Conservation (phyloP, 2,329 filamentous ascomycete species). For the Aspergillus tamarii region DNA sequence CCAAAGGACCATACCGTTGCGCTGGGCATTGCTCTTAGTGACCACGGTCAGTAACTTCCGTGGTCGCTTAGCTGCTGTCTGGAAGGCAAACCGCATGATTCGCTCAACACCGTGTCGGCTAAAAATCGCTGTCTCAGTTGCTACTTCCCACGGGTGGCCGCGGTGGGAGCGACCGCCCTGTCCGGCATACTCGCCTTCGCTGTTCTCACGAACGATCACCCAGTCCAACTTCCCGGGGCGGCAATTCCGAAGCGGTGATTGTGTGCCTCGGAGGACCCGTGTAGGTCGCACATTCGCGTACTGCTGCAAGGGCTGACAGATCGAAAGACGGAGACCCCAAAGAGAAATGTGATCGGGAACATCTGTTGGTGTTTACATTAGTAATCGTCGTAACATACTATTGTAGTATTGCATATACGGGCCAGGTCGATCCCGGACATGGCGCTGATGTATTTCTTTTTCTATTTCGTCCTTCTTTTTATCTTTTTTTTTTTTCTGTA, state of each 20-base stretch:
- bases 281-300: constrained; percentile 71
- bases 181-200: constrained; percentile 68
- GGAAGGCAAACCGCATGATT: constrained; percentile 66
- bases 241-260: constrained; percentile 59
- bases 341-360: constrained; percentile 70
- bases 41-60: constrained; percentile 65
- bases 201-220: constrained; percentile 70
- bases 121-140: constrained; percentile 67
- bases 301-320: constrained; percentile 68
- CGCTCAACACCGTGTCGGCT: constrained; percentile 62
- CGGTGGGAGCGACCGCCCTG: constrained; percentile 65
- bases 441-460: background rate
- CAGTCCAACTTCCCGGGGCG: constrained; percentile 65
- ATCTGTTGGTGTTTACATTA: constrained; percentile 36
- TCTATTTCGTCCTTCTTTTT: background rate
- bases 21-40: constrained; percentile 68
- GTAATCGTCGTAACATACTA: background rate
- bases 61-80: constrained; percentile 60
- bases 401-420: background rate
- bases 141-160: constrained; percentile 61
- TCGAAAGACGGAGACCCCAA: constrained; percentile 68
- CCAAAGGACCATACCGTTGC: constrained; percentile 71
- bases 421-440: background rate
- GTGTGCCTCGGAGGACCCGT: constrained; percentile 62
- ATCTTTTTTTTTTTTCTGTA: background rate